Conservation (phyloP, 2,329 filamentous ascomycete species). For the Aschersonia sp. region DNA sequence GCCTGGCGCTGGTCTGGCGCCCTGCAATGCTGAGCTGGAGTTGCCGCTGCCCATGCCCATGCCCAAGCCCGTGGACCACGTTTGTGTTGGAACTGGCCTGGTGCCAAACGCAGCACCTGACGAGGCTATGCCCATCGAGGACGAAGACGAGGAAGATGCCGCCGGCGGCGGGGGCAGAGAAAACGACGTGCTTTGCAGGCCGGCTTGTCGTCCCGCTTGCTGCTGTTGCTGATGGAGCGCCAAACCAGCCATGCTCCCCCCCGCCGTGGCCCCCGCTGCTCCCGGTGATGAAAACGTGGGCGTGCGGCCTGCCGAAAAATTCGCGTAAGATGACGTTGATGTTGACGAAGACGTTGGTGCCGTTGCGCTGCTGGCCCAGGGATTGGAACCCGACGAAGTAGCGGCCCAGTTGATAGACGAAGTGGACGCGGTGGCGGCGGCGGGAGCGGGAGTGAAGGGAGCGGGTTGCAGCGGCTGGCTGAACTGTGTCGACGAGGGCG, state of each 20-base stretch:
- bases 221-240: constrained; percentile 7
- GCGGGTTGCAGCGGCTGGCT: constrained; percentile 42
- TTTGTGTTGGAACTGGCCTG: constrained; percentile 14
- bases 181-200: constrained; percentile 30
- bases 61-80: background rate
- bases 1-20: background rate
- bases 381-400: constrained; percentile 24
- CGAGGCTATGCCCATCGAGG: constrained; percentile 6
- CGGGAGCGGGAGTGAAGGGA: constrained; percentile 10
- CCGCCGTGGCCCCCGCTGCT: too few species aligned
- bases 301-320: constrained; percentile 6
- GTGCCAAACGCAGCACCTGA: constrained; percentile 27
- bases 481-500: constrained; percentile 46
- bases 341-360: background rate
- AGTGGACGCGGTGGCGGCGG: constrained; percentile 11
- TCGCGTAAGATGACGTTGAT: constrained; percentile 11
- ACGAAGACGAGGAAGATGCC: too few species aligned
- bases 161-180: constrained; percentile 41
- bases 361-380: constrained; percentile 26
- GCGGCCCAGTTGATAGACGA: constrained; percentile 36
- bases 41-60: background rate
- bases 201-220: constrained; percentile 8
- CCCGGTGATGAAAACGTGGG: constrained; percentile 13
- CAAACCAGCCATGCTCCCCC: background rate
- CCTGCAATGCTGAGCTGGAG: background rate